Conservation (phyloP, 2,329 filamentous ascomycete genomes). For the Curvularia hawaiiensis region DNA sequence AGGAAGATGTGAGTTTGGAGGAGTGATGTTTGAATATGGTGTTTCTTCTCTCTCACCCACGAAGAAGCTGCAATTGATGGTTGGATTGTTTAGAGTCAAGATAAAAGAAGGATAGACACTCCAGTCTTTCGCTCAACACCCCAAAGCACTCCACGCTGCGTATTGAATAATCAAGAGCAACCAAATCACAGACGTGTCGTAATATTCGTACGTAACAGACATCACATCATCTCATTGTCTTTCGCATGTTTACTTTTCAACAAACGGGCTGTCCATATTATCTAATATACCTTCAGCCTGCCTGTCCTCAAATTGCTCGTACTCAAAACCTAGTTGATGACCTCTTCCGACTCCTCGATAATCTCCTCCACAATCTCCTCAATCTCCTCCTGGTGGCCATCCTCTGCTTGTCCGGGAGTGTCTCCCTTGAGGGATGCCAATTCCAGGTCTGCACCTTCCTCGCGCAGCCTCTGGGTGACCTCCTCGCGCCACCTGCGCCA, state of each 20-base stretch:
- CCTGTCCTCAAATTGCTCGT: neutral
- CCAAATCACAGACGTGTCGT: neutral
- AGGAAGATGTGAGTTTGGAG: slow-evolving; percentile 4
- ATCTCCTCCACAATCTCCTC: slow-evolving; percentile 90
- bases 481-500: slow-evolving; percentile 84
- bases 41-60: no score
- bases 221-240: neutral
- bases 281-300: neutral
- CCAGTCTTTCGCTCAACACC: neutral
- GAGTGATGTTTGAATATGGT: no score
- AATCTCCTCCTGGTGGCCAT: slow-evolving; percentile 59
- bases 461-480: slow-evolving; percentile 68
- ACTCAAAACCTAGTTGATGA: slow-evolving; percentile 46
- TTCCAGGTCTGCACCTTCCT: slow-evolving; percentile 62
- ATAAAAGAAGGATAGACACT: neutral
- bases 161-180: neutral
- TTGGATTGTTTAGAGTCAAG: neutral
- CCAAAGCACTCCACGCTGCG: neutral
- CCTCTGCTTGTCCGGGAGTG: slow-evolving; percentile 51
- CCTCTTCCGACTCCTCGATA: slow-evolving; percentile 85
- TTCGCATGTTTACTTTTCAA: neutral
- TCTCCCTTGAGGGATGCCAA: slow-evolving; percentile 59
- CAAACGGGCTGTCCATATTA: neutral
- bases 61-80: no score
- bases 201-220: neutral